Evolutionary conservation across 164 flowering plant species (phyloP), one percentile per base, ranked within the genome.

Genomic region (Warburgia ugandensis): DNA sequence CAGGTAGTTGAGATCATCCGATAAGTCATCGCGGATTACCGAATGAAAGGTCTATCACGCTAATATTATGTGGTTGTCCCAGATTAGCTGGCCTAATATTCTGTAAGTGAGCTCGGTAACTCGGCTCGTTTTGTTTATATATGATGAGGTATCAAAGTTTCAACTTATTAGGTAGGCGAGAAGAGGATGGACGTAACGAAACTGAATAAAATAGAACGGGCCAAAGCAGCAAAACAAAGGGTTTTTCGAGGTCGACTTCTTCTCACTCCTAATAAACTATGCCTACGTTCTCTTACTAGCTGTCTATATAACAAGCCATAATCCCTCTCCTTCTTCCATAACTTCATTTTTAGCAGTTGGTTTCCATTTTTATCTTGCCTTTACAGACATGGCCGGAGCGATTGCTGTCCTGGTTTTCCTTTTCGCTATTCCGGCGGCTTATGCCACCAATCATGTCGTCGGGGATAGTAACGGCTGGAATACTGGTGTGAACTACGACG

Each of bases 401-500:
- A 11, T 37, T 32, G 46, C 36, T 28, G 29, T 65, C 42, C 23
- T 60, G 9, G 33, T 46, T 47, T 35, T 65, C 40, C 2, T 61
- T 16, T 16, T 61, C 1, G 29, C 39, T 12, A 32, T 33, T 23
- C 56, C 57, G 7, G 55, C 60, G 2, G 55, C 7, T 20, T 47
- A 28, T n/a, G 65, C 65, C 2, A 23, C 26, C 0, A 23, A 59
- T 13, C 42, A 51, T 37, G 30, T 21, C 2, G 85, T 83, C 2
- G 92, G 92, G 0, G 95, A 69, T 27, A 67, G 5, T 25, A 39
- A 73, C 1, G 91, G 85, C 16, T 87, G 96, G 96, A 75, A 68
- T 53, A 67, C 70, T 10, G 73, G 80, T 54, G 60, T 70, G 1
- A 58, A 81, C 48, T 76, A 84, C 29, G 68, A 51, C 44, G 16